Percentiles rank a stretch among this genome's conserved stretches.
Conservation (phyloP, 2,329 filamentous ascomycete species). For the Diplodia seriata region DNA sequence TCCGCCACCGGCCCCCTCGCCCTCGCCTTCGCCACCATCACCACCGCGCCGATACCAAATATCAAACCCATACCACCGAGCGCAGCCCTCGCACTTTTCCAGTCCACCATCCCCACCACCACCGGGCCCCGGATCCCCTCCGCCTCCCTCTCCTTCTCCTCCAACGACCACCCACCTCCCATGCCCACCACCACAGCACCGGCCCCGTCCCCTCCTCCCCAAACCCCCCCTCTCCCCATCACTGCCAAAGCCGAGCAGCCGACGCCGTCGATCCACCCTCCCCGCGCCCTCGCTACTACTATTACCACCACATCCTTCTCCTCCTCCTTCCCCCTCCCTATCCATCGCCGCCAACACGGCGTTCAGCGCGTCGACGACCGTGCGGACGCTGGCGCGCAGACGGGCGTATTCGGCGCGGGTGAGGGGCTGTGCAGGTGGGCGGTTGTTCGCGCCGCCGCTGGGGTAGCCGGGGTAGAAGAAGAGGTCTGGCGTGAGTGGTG, state of each 20-base stretch:
- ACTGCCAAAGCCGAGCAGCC: no score
- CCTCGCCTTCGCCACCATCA: not conserved
- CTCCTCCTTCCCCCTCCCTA: not conserved
- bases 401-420: not conserved
- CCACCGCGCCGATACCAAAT: constrained; percentile 14
- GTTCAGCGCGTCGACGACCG: constrained; percentile 7
- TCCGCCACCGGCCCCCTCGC: not conserved
- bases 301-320: no score
- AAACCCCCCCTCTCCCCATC: not conserved
- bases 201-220: not conserved
- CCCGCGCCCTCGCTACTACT: not conserved
- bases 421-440: not conserved
- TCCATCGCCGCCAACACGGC: not conserved
- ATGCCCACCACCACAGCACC: not conserved
- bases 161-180: not conserved
- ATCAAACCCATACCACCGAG: constrained; percentile 13
- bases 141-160: no score
- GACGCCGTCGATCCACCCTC: no score
- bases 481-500: not conserved
- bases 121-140: no score
- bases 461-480: not conserved
- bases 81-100: constrained; percentile 12
- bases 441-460: not conserved
- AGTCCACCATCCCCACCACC: not conserved
- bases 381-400: not conserved